Conservation (phyloP, 2,329 filamentous ascomycete species). For the Emmonsiellopsis sp. region DNA sequence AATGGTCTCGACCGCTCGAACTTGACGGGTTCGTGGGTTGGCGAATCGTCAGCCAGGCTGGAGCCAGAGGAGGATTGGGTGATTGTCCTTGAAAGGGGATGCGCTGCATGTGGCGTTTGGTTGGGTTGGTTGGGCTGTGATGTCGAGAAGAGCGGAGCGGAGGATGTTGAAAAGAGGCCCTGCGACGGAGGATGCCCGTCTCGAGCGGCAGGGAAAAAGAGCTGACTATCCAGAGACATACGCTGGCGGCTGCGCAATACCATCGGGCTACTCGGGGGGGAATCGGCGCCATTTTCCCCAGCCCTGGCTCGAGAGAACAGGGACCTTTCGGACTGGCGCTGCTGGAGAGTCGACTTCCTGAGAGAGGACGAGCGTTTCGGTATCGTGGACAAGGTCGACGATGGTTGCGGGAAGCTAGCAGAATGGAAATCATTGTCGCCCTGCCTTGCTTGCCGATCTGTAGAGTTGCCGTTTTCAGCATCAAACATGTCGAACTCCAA, state of each 20-base stretch:
- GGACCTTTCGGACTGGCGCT: conserved; percentile 62
- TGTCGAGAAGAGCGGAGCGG: conserved; percentile 33
- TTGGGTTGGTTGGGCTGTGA: conserved; percentile 22
- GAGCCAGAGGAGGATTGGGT: conserved; percentile 81
- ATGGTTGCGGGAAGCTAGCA: conserved; percentile 23
- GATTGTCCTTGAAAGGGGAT: conserved; percentile 78
- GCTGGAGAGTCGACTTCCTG: conserved; percentile 78
- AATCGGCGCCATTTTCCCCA: conserved; percentile 36
- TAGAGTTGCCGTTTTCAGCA: conserved; percentile 22
- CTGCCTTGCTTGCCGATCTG: conserved; percentile 1
- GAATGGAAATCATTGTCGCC: conserved; percentile 18
- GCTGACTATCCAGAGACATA: conserved; percentile 69
- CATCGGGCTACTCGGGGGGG: conserved; percentile 44
- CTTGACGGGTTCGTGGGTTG: conserved; percentile 50
- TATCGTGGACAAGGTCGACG: conserved; percentile 45
- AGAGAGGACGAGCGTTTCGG: conserved; percentile 67
- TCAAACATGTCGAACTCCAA: conserved; percentile 71
- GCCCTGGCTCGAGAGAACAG: conserved; percentile 39
- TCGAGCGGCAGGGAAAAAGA: conserved; percentile 52
- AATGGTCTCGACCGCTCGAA: conserved; percentile 44
- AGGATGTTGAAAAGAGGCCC: conserved; percentile 42
- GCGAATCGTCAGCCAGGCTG: conserved; percentile 65
- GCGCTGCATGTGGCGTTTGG: conserved; percentile 44
- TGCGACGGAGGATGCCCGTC: conserved; percentile 57
- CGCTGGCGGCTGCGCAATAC: conserved; percentile 57